Percentiles rank a stretch among this genome's conserved stretches.
These are phyloP conservation scores for Claviceps maximensis DNA, from an alignment of 2,329 filamentous ascomycete genomes.

Conservation along the genomic window DNA sequence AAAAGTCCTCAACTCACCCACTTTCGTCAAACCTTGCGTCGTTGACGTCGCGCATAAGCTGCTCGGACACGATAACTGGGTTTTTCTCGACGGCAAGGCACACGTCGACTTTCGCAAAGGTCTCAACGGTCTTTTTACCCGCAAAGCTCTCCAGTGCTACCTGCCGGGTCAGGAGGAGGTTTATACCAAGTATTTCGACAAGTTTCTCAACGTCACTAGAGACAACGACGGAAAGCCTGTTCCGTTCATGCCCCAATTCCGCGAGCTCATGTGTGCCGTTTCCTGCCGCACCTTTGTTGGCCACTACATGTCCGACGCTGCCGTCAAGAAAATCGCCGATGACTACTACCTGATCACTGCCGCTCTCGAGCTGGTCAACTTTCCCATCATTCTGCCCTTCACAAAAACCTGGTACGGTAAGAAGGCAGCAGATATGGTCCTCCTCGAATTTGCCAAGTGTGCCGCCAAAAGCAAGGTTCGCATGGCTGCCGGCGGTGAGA, in stretches of 20 bases:
- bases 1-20: conserved; percentile 91
- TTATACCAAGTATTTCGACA: conserved; percentile 74
- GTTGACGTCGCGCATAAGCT: conserved; percentile 92
- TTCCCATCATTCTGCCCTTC: conserved; percentile 89
- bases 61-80: conserved; percentile 85
- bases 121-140: conserved; percentile 86
- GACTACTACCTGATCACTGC: conserved; percentile 96
- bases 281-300: conserved; percentile 96
- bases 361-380: conserved; percentile 93
- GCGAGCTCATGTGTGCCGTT: conserved; percentile 87
- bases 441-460: conserved; percentile 80
- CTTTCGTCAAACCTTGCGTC: conserved; percentile 88
- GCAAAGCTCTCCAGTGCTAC: conserved; percentile 74
- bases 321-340: conserved; percentile 86
- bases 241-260: conserved; percentile 84
- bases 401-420: conserved; percentile 97
- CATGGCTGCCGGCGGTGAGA: conserved; percentile 76
- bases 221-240: conserved; percentile 59
- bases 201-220: conserved; percentile 63
- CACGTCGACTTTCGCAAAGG: conserved; percentile 98
- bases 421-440: conserved; percentile 84
- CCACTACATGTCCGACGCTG: conserved; percentile 82
- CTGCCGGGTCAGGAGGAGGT: conserved; percentile 87
- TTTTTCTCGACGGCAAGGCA: conserved; percentile 87
- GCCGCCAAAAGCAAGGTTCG: conserved; percentile 86